Base-by-base conservation (phyloP, 2,329 filamentous ascomycete genomes). In the Pseudogymnoascus sp. region DNA sequence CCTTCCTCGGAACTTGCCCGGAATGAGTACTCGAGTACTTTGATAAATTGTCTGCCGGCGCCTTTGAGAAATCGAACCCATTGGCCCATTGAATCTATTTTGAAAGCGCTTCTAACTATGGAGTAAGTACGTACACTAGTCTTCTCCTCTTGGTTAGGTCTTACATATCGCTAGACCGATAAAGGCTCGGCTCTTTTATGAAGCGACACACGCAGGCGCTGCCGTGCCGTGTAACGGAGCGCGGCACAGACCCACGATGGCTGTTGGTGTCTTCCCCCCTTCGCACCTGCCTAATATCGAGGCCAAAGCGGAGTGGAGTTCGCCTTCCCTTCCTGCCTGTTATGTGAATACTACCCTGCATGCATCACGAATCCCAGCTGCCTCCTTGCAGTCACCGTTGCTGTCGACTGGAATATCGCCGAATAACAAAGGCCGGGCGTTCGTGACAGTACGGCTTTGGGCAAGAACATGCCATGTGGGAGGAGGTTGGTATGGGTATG, bases 231-330 rank as follows among this genome's bases (percentile, higher is more conserved):
- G 45, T 33, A 12, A 55, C 45, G 8, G 45, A 55, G 45, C 45
- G 45, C 45, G 45, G 45, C 45, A 55, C 45, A 55, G 45, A 33
- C 45, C 25, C 25, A 33, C 28, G 45, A 33, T 33, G 28, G 45
- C 4, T 33, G 45, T 33, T 33, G 25, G 45, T 31, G 23, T 33
- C 9, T 41, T 16, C 6, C 18, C 7, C 23, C 45, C 45, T 25
- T 55, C 45, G n/a, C 45, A 21, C 45, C 45, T 55, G 45, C 28
- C 45, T 55, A 55, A 55, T 55, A 55, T 33, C 28, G 45, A 55
- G 45, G 45, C 45, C 45, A 55, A 55, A 55, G 45, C 45, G 45
- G 28, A 55, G 45, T 28, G 45, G 45, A 55, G 25, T 55, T 52
- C 5, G 21, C 25, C n/a, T 33, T 55, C 45, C 25, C n/a, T 33